Percentiles rank a stretch among this genome's conserved stretches.
Conservation (phyloP, 176 grass and related monocot species). For the Coix lacrymajobi region DNA sequence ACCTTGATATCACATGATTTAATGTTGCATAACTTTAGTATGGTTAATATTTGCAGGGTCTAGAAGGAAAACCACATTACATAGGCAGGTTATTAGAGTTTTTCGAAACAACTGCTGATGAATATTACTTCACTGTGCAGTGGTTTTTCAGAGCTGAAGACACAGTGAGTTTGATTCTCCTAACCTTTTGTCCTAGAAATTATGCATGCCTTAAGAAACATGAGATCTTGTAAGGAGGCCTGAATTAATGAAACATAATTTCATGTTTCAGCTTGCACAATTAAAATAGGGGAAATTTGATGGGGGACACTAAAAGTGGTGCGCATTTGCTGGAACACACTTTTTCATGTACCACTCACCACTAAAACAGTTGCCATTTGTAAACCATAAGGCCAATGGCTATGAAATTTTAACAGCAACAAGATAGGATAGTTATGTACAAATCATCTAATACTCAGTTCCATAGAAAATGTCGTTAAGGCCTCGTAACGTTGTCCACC, state of each 20-base stretch:
- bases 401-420: no score
- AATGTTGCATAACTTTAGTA: conserved; percentile 8
- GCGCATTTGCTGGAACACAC: no score
- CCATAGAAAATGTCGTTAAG: no score
- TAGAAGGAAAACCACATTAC: conserved; percentile 66
- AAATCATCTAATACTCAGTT: no score
- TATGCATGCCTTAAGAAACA: background rate
- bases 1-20: conserved; percentile 28
- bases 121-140: conserved; percentile 63
- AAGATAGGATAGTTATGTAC: no score
- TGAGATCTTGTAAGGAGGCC: background rate
- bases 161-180: conserved; percentile 54
- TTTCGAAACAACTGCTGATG: conserved; percentile 62
- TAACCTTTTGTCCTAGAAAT: conserved; percentile 6
- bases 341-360: no score
- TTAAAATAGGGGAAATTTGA: no score
- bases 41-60: conserved; percentile 51
- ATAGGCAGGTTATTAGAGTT: conserved; percentile 85
- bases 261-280: conserved; percentile 18
- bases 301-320: no score
- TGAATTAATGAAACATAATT: background rate
- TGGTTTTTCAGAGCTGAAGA: conserved; percentile 98
- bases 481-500: no score
- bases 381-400: no score
- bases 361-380: no score